Evolutionary conservation across 2,329 filamentous ascomycete species (phyloP), one percentile per base, ranked within the genome.

Genomic region (Pleoardoris graminearum): DNA sequence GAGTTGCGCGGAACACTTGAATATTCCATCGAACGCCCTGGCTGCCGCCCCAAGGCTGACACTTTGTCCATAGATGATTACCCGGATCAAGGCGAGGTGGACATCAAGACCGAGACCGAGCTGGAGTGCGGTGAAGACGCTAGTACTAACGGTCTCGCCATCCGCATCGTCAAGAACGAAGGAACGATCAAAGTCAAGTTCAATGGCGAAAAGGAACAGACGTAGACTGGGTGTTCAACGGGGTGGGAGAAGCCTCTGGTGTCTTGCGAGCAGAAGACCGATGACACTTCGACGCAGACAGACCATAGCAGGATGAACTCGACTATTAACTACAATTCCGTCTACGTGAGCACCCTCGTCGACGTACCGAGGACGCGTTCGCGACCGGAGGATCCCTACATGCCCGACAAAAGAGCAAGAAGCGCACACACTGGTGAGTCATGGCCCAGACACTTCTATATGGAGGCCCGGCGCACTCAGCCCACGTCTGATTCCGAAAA

Each of bases 1-100:
- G 12, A 50, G 29, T 36, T 58, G 3, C 22, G 46, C 21, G 55
- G 54, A n/a, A 50, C 32, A 16, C 48, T 52, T 1, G 39, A n/a
- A 7, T 55, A 47, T 42, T 38, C 55, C 6, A 10, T 48, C 32
- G 32, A 35, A 16, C 32, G n/a, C 32, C 32, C 32, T 16, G 32
- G 32, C 7, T 35, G 10, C n/a, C n/a, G n/a, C 32, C 32, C 5
- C n/a, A 11, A 35, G 5, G n/a, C 7, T 16, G 32, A 16, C n/a
- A 16, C n/a, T 11, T 16, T 16, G n/a, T 8, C 7, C n/a, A 35
- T 5, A 11, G 32, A 35, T 5, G 32, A 11, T 35, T 12, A 29
- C 27, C 27, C 7, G 27, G 12, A 29, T 29, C 7, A 29, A 29
- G 27, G 27, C 12, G n/a, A n/a, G n/a, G n/a, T n/a, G n/a, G 27